Conservation (phyloP, 257 asterid genomes). For the Orobanche coerulescens region DNA sequence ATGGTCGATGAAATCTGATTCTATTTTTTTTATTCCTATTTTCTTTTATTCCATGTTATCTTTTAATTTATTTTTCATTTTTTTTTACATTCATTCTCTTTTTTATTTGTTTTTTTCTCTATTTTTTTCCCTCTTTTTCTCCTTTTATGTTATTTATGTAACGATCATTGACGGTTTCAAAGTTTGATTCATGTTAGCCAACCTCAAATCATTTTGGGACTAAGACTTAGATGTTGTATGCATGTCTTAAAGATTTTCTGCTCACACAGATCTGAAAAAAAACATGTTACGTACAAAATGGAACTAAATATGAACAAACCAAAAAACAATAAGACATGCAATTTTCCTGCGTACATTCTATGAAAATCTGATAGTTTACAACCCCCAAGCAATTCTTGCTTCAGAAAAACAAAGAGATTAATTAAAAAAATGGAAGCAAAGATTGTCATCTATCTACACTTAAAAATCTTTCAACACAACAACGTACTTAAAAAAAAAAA, state of each 20-base stretch:
- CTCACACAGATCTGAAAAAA: neutral
- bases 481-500: neutral
- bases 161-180: too few relatives aligned
- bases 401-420: constrained; percentile 7
- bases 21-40: too few relatives aligned
- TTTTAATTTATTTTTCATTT: too few relatives aligned
- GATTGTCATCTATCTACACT: constrained; percentile 13
- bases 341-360: constrained; percentile 6
- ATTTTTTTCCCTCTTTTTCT: too few relatives aligned
- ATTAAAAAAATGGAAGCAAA: neutral
- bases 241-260: neutral
- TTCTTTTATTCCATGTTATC: too few relatives aligned
- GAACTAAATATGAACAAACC: neutral
- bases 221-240: too few relatives aligned
- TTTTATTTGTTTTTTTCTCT: too few relatives aligned
- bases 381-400: constrained; percentile 20
- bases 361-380: constrained; percentile 21
- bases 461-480: neutral
- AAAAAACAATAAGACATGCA: neutral
- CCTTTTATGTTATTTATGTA: too few relatives aligned
- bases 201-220: too few relatives aligned
- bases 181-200: too few relatives aligned
- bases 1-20: too few relatives aligned
- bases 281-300: neutral
- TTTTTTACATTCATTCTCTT: too few relatives aligned